phyloP scores from a whole-genome alignment of 164 flowering plant species.

The Buxus sempervirens region DNA sequence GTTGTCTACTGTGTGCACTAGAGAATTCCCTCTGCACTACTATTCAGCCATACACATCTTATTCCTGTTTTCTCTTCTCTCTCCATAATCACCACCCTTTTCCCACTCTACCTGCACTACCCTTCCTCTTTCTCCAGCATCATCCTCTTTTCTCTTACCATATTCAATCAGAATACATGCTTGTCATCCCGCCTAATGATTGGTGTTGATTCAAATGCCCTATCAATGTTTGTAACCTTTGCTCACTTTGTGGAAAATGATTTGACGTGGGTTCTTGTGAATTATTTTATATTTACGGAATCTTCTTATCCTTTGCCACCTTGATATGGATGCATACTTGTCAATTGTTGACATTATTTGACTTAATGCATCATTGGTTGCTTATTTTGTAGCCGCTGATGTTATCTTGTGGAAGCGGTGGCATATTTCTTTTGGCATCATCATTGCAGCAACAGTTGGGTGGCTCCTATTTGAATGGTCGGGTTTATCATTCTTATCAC shows the following conservation, averaged over 20 bases:
- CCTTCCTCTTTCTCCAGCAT: background rate
- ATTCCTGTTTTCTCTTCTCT: background rate
- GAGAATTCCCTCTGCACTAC: background rate
- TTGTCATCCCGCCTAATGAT: background rate
- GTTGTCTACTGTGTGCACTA: background rate
- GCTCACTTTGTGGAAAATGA: background rate
- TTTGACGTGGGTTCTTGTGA: background rate
- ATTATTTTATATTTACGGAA: background rate
- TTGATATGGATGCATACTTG: background rate
- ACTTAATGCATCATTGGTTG: background rate
- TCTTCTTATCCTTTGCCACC: background rate
- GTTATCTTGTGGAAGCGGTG: slow-evolving; percentile 71
- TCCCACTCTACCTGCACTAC: too few species aligned
- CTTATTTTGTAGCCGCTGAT: slow-evolving; percentile 64
- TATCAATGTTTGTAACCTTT: background rate
- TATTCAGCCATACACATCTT: background rate
- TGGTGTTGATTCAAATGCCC: background rate
- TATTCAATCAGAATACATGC: background rate
- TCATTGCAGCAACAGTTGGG: slow-evolving; percentile 67
- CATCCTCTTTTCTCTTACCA: background rate
- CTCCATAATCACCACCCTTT: too few species aligned
- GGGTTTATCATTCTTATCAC: slow-evolving; percentile 69
- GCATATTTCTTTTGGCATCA: slow-evolving; percentile 59
- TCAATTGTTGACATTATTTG: slow-evolving; percentile 1
- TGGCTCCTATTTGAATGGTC: slow-evolving; percentile 81